Conservation (phyloP, 2,329 filamentous ascomycete genomes). For the Alternaria burnsii region DNA sequence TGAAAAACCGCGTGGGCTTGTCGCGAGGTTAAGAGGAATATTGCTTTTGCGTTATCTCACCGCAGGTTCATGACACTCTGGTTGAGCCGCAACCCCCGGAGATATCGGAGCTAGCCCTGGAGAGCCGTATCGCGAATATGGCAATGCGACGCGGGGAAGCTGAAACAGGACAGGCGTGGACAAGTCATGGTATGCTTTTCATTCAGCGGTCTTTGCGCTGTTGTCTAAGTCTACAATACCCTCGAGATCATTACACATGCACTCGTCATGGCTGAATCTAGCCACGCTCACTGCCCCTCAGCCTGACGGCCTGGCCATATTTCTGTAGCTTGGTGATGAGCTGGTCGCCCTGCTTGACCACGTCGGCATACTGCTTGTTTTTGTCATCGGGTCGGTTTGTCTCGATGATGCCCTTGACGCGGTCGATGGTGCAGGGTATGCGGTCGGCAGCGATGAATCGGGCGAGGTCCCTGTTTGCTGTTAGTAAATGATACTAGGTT, state of each 20-base stretch:
- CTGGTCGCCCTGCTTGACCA: slow-evolving; percentile 96
- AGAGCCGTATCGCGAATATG: slow-evolving; percentile 9
- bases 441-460: slow-evolving; percentile 96
- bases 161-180: slow-evolving; percentile 1
- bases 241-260: slow-evolving; percentile 30
- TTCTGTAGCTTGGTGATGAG: slow-evolving; percentile 99
- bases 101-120: slow-evolving; percentile 18
- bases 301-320: slow-evolving; percentile 93
- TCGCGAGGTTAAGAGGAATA: slow-evolving; percentile 10
- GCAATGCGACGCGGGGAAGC: slow-evolving; percentile 18
- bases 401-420: slow-evolving; percentile 96
- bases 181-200: slow-evolving; percentile 15
- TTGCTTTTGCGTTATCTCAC: slow-evolving; percentile 17
- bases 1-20: slow-evolving; percentile 16
- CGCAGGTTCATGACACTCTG: slow-evolving; percentile 16
- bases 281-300: slow-evolving; percentile 93
- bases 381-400: slow-evolving; percentile 98
- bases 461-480: slow-evolving; percentile 76
- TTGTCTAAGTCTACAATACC: slow-evolving; percentile 36
- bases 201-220: slow-evolving; percentile 25
- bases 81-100: slow-evolving; percentile 12
- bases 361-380: slow-evolving; percentile 99
- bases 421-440: slow-evolving; percentile 96
- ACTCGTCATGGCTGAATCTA: slow-evolving; percentile 50
- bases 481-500: slow-evolving; percentile 21